phyloP scores from a whole-genome alignment of 768 basidiomycete genomes.

The Trametes elegans region DNA sequence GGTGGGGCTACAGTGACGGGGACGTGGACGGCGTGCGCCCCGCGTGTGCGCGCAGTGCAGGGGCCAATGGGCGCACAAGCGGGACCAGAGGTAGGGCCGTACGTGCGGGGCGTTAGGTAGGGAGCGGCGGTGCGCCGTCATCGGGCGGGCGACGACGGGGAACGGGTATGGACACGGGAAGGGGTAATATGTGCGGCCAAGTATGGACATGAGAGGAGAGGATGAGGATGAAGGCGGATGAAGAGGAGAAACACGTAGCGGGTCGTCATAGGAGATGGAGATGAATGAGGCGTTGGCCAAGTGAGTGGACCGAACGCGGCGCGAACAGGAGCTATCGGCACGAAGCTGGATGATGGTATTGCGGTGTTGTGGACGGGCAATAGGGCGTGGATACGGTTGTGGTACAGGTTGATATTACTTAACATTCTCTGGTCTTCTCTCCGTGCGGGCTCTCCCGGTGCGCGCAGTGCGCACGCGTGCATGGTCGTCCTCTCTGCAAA shows the following conservation, averaged over 20 bases:
- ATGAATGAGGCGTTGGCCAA: neutral
- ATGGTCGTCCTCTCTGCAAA: too few relatives aligned
- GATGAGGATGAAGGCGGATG: neutral
- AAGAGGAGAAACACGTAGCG: constrained; percentile 2
- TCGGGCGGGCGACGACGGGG: neutral
- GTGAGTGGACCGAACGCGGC: neutral
- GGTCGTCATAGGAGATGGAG: neutral
- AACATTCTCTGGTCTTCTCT: neutral
- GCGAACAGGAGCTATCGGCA: neutral
- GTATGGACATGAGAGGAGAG: neutral
- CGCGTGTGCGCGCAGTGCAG: too few relatives aligned
- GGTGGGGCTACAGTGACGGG: too few relatives aligned
- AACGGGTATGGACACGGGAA: neutral
- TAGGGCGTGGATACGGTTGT: constrained; percentile 11
- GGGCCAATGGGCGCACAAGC: too few relatives aligned
- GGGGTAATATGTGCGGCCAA: neutral
- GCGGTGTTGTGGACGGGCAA: neutral
- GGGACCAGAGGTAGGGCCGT: too few relatives aligned
- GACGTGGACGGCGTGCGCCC: too few relatives aligned
- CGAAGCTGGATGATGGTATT: neutral
- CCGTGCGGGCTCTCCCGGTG: neutral
- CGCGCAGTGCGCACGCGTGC: too few relatives aligned
- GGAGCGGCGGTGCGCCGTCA: neutral
- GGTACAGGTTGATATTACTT: constrained; percentile 7
- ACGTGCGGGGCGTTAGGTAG: neutral